phyloP scores from a whole-genome alignment of 169 alveolate genomes.

The Perkinsus marinus region DNA sequence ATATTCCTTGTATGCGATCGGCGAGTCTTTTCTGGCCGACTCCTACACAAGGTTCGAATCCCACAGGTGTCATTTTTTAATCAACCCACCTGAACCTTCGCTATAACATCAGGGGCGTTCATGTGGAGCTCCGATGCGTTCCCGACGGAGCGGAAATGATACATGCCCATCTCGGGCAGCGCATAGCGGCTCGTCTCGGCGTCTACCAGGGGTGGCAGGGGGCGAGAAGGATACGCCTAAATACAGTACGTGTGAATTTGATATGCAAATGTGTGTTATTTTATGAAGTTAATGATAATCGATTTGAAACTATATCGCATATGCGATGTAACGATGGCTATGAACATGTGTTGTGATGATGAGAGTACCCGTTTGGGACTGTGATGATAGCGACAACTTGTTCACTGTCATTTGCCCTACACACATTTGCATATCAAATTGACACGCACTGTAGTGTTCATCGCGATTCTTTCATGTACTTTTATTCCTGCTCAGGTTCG shows the following conservation, averaged over 20 bases:
- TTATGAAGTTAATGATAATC: too few species aligned
- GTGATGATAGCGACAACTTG: neutral
- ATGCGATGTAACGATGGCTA: too few species aligned
- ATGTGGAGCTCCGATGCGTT: conserved; percentile 34
- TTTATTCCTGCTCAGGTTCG: too few species aligned
- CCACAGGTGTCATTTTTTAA: neutral
- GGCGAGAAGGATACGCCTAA: conserved; percentile 34
- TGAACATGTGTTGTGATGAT: too few species aligned
- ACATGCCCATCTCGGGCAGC: conserved; percentile 38
- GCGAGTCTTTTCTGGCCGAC: neutral
- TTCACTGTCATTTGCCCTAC: too few species aligned
- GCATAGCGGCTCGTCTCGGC: conserved; percentile 10
- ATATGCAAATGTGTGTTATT: too few species aligned
- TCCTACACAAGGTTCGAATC: neutral
- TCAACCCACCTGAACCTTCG: conserved; percentile 32
- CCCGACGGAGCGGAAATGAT: conserved; percentile 42
- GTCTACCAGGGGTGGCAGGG: conserved; percentile 28
- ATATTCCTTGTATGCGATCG: conserved; percentile 19
- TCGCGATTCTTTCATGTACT: neutral
- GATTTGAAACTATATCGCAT: too few species aligned
- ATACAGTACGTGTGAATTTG: neutral
- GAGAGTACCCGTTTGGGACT: too few species aligned
- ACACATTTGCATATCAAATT: too few species aligned
- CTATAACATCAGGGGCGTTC: conserved; percentile 48
- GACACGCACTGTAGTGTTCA: too few species aligned